Conservation (phyloP, 2,329 filamentous ascomycete species). For the Colletotrichum eleusines region DNA sequence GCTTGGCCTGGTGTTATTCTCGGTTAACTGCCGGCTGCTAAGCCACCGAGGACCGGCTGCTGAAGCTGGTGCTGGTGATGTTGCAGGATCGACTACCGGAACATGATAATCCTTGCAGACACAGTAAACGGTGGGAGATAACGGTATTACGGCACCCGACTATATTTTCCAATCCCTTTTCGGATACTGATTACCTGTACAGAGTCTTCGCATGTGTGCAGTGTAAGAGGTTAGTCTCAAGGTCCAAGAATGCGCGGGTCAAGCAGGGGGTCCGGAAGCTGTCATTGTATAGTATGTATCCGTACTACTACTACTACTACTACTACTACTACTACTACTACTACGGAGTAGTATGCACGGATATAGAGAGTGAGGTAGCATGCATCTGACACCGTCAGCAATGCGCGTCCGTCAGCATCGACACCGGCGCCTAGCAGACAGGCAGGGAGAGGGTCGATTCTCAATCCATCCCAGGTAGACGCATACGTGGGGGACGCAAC, state of each 20-base stretch:
- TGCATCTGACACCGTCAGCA: constrained; percentile 3
- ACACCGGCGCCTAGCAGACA: not conserved
- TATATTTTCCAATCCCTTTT: not conserved
- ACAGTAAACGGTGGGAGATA: not conserved
- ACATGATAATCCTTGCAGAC: not conserved
- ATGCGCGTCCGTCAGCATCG: constrained; percentile 6
- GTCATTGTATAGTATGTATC: not conserved
- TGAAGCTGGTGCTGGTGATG: no score
- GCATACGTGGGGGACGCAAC: not conserved
- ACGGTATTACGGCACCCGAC: constrained; percentile 9
- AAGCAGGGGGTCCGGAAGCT: not conserved
- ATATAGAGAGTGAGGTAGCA: not conserved
- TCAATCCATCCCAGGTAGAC: constrained; percentile 1
- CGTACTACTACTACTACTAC: no score
- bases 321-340: no score
- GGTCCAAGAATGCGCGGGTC: constrained; percentile 8
- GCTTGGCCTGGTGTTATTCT: not conserved
- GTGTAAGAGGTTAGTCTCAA: not conserved
- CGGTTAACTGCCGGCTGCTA: not conserved
- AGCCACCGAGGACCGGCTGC: not conserved
- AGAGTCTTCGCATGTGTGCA: not conserved
- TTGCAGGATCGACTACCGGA: no score
- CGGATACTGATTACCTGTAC: not conserved
- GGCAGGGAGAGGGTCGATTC: not conserved
- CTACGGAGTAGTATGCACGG: no score